Percentiles rank a stretch among this genome's conserved stretches.
phyloP scores from a whole-genome alignment of 345 rosid species.

The Nasturtium officinale region DNA sequence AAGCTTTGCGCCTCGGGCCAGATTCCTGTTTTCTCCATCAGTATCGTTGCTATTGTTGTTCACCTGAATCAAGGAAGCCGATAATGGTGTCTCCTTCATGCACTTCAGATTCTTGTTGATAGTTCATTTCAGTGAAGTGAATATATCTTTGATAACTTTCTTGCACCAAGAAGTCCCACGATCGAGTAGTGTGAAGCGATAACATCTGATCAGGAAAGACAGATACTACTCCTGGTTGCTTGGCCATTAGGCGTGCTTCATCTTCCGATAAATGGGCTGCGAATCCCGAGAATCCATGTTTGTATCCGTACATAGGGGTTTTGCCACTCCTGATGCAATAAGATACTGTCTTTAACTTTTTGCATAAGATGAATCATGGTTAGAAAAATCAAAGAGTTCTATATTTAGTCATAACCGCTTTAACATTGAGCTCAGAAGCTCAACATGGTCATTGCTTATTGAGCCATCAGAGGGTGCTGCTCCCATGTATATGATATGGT shows the following conservation, averaged over 20 bases:
- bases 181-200: constrained; percentile 40
- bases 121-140: not conserved
- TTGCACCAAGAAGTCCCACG: constrained; percentile 41
- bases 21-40: constrained; percentile 30
- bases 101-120: constrained; percentile 25
- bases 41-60: not conserved
- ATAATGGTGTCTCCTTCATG: constrained; percentile 32
- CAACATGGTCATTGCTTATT: constrained; percentile 30
- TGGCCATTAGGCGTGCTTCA: constrained; percentile 29
- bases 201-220: constrained; percentile 39
- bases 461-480: constrained; percentile 29
- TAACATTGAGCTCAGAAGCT: constrained; percentile 34
- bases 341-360: not conserved
- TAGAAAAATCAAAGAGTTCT: constrained; percentile 9
- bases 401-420: constrained; percentile 14
- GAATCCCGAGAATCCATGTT: constrained; percentile 41
- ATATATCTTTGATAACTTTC: constrained; percentile 35
- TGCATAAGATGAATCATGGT: not conserved
- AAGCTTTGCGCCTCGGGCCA: constrained; percentile 40
- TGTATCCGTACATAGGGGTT: constrained; percentile 27
- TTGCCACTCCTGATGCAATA: constrained; percentile 35
- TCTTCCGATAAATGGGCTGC: constrained; percentile 37
- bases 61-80: constrained; percentile 39
- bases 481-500: constrained; percentile 41
- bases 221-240: constrained; percentile 38